A percentile compares a stretch with the other conserved stretches of the same genome.
Evolutionary conservation across 108 stramenopile genomes (phyloP).

Genomic region (Tribonema minus): DNA sequence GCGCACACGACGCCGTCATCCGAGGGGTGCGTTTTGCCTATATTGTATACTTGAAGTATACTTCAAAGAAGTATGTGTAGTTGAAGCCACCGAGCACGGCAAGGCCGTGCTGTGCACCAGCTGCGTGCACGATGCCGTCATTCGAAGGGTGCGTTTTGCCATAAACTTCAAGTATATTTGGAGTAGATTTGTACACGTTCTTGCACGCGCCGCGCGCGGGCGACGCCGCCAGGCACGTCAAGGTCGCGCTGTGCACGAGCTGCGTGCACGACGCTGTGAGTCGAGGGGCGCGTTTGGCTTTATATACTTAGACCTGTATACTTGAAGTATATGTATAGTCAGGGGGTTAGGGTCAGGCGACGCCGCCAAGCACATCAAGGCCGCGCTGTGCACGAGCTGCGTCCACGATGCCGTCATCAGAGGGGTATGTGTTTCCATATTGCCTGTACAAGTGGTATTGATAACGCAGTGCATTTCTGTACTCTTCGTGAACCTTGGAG

Average conservation of each 20-base stretch:
- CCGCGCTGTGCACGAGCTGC: slow-evolving; percentile 5
- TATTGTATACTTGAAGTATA: no score
- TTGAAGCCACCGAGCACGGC: no score
- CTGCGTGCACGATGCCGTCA: slow-evolving; percentile 25
- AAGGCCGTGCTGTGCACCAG: slow-evolving; percentile 10
- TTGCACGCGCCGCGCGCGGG: slow-evolving; percentile 25
- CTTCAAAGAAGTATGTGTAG: no score
- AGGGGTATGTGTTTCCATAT: no score
- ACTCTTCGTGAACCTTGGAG: no score
- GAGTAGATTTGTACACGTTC: no score
- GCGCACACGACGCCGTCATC: slow-evolving; percentile 27
- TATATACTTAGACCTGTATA: no score
- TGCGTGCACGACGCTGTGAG: slow-evolving; percentile 28
- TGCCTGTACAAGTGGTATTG: no score
- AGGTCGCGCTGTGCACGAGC: slow-evolving; percentile 11
- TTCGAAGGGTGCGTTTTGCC: slow-evolving; percentile 26
- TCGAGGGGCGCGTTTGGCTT: slow-evolving; percentile 21
- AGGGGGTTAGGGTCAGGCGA: no score
- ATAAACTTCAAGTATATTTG: no score
- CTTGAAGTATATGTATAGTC: no score
- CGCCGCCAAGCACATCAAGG: slow-evolving; percentile 29
- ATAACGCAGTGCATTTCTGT: no score
- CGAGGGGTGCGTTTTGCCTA: slow-evolving; percentile 31
- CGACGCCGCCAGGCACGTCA: slow-evolving; percentile 30
- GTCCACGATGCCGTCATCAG: slow-evolving; percentile 33